Evolutionary conservation across 306 rosid genomes (phyloP).

Genomic region (Prunus mongolica): DNA sequence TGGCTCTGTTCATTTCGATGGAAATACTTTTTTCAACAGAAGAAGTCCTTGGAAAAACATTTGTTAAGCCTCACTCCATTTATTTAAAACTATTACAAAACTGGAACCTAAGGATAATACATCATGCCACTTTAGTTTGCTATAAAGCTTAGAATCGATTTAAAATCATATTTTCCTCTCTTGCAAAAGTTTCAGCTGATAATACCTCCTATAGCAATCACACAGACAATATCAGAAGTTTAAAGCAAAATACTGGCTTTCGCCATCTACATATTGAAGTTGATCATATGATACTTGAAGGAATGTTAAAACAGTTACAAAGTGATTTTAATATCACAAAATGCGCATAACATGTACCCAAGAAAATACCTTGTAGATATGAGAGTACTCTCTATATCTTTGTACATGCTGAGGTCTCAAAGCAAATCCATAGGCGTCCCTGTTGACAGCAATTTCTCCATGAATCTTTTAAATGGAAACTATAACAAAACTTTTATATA

Average conservation of each 20-base stretch:
- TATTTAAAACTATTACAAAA: neutral
- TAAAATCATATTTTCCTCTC: neutral
- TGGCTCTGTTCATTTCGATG: neutral
- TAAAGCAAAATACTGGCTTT: neutral
- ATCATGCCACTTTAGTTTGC: constrained; percentile 5
- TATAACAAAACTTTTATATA: neutral
- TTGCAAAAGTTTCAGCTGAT: neutral
- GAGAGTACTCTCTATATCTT: constrained; percentile 60
- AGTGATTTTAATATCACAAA: neutral
- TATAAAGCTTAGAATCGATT: neutral
- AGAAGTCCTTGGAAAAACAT: neutral
- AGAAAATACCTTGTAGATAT: constrained; percentile 66
- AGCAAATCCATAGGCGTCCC: constrained; percentile 93
- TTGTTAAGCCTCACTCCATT: neutral
- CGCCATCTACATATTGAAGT: neutral
- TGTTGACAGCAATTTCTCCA: constrained; percentile 22
- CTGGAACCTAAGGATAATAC: neutral
- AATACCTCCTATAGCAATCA: neutral
- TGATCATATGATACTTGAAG: constrained; percentile 1
- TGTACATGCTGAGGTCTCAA: constrained; percentile 88
- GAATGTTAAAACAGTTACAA: neutral
- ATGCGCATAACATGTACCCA: neutral
- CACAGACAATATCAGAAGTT: neutral
- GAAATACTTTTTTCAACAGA: neutral
- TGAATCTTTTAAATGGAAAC: neutral